phyloP scores from a whole-genome alignment of 495 filamentous ascomycete genomes.

The Xylaria acuta region DNA sequence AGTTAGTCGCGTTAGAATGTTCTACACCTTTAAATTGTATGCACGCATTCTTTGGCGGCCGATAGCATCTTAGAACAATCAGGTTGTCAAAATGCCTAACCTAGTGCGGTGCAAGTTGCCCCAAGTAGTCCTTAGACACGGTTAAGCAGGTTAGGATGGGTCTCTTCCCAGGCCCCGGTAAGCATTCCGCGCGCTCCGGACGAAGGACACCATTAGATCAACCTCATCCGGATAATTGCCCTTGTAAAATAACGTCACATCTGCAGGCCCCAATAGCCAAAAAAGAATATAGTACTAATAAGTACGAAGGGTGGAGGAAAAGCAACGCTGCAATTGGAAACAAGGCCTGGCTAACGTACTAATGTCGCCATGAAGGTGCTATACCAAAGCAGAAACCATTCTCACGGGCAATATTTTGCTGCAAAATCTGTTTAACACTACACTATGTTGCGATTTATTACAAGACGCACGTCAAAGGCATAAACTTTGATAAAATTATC shows the following conservation, averaged over 20 bases:
- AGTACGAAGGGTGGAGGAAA: not conserved
- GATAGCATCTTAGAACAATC: not conserved
- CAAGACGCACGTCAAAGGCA: not conserved
- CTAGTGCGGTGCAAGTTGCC: not conserved
- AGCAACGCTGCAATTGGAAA: not conserved
- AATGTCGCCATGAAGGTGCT: not conserved
- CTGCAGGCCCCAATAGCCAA: not conserved
- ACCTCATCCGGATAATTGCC: not conserved
- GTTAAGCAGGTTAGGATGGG: not conserved
- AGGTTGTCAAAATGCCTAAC: not conserved
- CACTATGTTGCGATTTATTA: not conserved
- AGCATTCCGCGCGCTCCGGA: not conserved
- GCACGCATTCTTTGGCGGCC: not conserved
- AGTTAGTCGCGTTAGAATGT: not conserved
- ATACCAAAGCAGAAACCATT: not conserved
- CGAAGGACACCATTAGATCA: not conserved
- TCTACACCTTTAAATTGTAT: not conserved
- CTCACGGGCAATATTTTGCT: not conserved
- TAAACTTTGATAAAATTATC: too few species aligned
- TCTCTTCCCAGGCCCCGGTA: conserved; percentile 4
- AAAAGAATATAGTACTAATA: not conserved
- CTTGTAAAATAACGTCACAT: conserved; percentile 1
- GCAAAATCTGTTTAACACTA: not conserved
- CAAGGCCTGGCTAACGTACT: not conserved
- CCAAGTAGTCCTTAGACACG: not conserved